Evolutionary conservation across 805 yeast species (phyloP).

Genomic region (Lipomyces starkeyi): DNA sequence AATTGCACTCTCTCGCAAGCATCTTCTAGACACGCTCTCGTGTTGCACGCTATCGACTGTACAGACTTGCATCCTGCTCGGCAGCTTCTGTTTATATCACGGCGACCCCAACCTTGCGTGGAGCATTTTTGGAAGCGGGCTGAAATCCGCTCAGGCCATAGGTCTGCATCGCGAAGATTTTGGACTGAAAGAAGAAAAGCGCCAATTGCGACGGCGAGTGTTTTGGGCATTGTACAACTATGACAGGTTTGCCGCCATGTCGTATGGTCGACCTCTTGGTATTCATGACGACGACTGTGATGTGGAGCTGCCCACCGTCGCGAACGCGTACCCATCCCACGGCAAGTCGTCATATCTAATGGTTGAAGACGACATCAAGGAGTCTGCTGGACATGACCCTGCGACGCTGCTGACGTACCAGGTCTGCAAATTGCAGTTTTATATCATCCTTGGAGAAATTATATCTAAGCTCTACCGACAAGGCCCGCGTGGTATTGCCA

Average conservation of each 20-base stretch:
- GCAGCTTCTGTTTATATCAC: constrained; percentile 19
- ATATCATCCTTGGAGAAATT: constrained; percentile 24
- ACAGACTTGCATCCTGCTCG: constrained; percentile 27
- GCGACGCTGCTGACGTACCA: constrained; percentile 25
- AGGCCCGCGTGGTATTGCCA: constrained; percentile 5
- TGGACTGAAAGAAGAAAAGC: background rate
- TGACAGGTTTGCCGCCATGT: constrained; percentile 23
- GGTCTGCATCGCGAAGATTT: constrained; percentile 22
- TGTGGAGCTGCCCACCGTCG: constrained; percentile 20
- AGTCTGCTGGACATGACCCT: background rate
- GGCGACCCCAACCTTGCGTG: constrained; percentile 29
- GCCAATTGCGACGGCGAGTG: constrained; percentile 23
- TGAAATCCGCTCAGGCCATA: constrained; percentile 23
- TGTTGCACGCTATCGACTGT: constrained; percentile 27
- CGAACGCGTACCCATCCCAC: constrained; percentile 4
- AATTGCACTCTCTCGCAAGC: constrained; percentile 16
- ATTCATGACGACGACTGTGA: constrained; percentile 25
- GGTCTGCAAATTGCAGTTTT: constrained; percentile 17
- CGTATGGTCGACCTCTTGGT: constrained; percentile 28
- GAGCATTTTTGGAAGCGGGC: constrained; percentile 25
- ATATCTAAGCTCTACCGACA: constrained; percentile 20
- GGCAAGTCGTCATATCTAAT: constrained; percentile 10
- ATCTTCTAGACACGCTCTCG: constrained; percentile 26
- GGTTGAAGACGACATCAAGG: constrained; percentile 16
- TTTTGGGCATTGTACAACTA: constrained; percentile 32